Base-by-base conservation (phyloP, 257 asterid genomes). In the Osmanthus fragrans region DNA sequence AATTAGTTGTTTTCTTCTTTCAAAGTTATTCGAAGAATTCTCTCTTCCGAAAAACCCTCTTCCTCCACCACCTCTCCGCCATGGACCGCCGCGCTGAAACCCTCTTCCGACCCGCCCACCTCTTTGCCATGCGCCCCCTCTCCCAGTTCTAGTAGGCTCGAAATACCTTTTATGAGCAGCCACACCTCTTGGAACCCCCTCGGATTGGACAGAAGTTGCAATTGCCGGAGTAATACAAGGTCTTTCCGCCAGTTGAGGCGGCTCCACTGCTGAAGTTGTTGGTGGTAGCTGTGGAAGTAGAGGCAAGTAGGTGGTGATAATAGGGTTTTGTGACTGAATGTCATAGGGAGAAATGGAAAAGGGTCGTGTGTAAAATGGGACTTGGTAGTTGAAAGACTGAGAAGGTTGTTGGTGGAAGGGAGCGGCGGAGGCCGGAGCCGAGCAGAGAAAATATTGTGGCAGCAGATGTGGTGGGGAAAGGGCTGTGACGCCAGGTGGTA, bases 391-490 rank as follows among this genome's bases (percentile, higher is more conserved):
- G 42, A 27, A 21, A 56, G 32, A 5, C 30, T 21, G 30, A 23
- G 33, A 25, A 23, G 68, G 30, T 25, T 25, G 30, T 21, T 60
- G 68, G 32, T 21, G 68, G 68, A 21, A 60, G 32, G 33, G 4
- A 60, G 32, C 32, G 16, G 16, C 16, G 1, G 70, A 27, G 39
- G 27, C 0, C 8, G 5, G 27, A 18, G 64, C 6, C 27, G 64
- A 18, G 64, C 7, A 7, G 11, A 54, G 11, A 3, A 15, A 45
- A 16, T 5, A 34, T 1, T 49, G 37, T 25, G 32, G 68, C 12
- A 75, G 51, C 5, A 83, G 75, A 8, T 80, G 71, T 18, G 78
- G 74, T 23, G 81, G 79, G 16, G 54, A 37, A 54, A 58, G 18
- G 8, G 73, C 80, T 0, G 66, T 1, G 39, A 34, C 23, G 0